These are phyloP conservation scores for Leucosporidium yakuticum DNA, from an alignment of 768 basidiomycete species.

Conservation along the genomic window DNA sequence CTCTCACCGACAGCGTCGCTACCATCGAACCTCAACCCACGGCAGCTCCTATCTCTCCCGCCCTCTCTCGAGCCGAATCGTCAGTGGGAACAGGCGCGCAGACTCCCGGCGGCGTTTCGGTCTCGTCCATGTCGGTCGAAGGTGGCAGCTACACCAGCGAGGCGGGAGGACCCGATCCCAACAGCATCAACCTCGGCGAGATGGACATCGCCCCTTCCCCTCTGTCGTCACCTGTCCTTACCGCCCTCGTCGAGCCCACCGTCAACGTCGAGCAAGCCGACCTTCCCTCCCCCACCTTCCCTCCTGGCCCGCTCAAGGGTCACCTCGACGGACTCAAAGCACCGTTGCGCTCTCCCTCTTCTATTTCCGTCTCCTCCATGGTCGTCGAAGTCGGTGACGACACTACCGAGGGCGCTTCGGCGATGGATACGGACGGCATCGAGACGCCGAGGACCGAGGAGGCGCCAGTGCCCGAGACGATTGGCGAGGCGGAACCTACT, in stretches of 20 bases:
- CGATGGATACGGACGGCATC: not conserved
- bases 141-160: constrained; percentile 23
- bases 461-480: constrained; percentile 1
- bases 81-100: not conserved
- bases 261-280: not conserved
- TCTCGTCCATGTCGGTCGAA: constrained; percentile 28
- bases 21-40: not conserved
- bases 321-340: constrained; percentile 5
- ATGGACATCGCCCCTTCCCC: constrained; percentile 5
- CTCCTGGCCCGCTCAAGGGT: not conserved
- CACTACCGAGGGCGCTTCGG: not conserved
- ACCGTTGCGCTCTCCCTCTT: constrained; percentile 8
- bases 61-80: not conserved
- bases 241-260: not conserved
- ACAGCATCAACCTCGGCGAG: not conserved
- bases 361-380: constrained; percentile 23
- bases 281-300: constrained; percentile 3
- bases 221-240: not conserved
- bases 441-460: not conserved
- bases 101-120: constrained; percentile 22
- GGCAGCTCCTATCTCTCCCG: not conserved
- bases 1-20: not conserved
- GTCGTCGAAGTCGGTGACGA: constrained; percentile 13
- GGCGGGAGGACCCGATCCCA: not conserved
- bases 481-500: not conserved